Evolutionary conservation across 495 filamentous ascomycete species (phyloP), one percentile per base, ranked within the genome.

Genomic region (Neurospora sp.): DNA sequence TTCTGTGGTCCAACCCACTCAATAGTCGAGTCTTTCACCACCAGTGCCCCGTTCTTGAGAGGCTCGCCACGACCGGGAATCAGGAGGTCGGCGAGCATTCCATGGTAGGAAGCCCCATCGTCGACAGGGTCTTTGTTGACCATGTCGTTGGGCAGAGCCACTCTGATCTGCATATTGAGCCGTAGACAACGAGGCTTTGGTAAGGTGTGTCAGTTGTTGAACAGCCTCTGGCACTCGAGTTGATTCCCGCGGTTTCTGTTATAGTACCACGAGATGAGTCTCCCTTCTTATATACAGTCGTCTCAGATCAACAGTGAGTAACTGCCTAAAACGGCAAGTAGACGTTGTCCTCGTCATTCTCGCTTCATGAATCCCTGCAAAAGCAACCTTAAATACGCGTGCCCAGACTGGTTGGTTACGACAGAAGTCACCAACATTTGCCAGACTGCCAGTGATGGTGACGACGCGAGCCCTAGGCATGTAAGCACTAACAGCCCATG

Each of bases 51-150:
- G 37, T 85, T 65, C 38, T 77, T 70, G 22, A 82, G 31, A 7
- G 85, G 85, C 8, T 80, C 72, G 10, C 81, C 83, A 44, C 78
- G 79, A 70, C 85, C 85, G 20, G 85, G 85, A 72, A 86, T 86
- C 2, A 86, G 76, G 8, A 86, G 76, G 22, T 70, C 72, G 14
- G 84, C 75, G 27, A 65, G 27, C 7, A 65, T 5, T 31, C 53
- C 27, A 65, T 65, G 1, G 27, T 37, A 65, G 1, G 53, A 65
- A 65, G 22, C 31, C 12, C 6, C 6, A 37, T 35, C 53, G 4
- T 37, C 53, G 27, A 65, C 14, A 65, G 27, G 6, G 7, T 65
- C 2, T 65, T 14, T 18, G 14, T 65, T 37, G 53, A 37, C 14
- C 12, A 27, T 16, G 27, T 65, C 53, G 53, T 8, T 65, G 2